Percentiles rank a stretch among this genome's conserved stretches.
Conservation (phyloP, 192 early-diverging fungal genomes). For the Backusella sp. region DNA sequence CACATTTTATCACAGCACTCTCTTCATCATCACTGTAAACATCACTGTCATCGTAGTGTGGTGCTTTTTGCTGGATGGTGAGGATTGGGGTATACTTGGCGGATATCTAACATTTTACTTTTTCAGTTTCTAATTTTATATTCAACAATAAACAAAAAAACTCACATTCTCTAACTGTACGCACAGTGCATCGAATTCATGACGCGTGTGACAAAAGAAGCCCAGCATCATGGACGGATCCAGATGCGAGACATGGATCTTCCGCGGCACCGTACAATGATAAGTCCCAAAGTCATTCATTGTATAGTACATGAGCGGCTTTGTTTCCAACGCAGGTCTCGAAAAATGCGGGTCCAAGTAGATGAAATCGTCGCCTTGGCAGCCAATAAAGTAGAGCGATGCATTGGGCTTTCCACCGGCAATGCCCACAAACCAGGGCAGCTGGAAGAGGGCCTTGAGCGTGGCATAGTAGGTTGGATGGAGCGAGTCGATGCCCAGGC, state of each 20-base stretch:
- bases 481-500: slow-evolving; percentile 87
- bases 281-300: slow-evolving; percentile 73
- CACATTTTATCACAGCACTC: neutral
- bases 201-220: slow-evolving; percentile 70
- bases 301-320: slow-evolving; percentile 40
- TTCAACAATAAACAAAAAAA: too few species aligned
- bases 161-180: slow-evolving; percentile 29
- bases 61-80: neutral
- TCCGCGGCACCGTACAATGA: slow-evolving; percentile 75
- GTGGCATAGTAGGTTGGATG: slow-evolving; percentile 85
- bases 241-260: slow-evolving; percentile 70
- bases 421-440: slow-evolving; percentile 83
- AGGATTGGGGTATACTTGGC: neutral
- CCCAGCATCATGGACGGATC: slow-evolving; percentile 96
- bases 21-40: neutral
- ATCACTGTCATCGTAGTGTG: neutral
- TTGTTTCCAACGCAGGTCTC: slow-evolving; percentile 61
- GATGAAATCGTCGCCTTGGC: slow-evolving; percentile 75
- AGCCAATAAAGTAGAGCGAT: slow-evolving; percentile 90
- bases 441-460: slow-evolving; percentile 71
- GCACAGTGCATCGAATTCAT: slow-evolving; percentile 65
- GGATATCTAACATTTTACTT: neutral
- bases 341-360: slow-evolving; percentile 96
- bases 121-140: too few species aligned
- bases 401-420: slow-evolving; percentile 96